A percentile compares a stretch with the other conserved stretches of the same genome.
Evolutionary conservation across 148 eudicot genomes (phyloP).

Genomic region (Cornus suecica): DNA sequence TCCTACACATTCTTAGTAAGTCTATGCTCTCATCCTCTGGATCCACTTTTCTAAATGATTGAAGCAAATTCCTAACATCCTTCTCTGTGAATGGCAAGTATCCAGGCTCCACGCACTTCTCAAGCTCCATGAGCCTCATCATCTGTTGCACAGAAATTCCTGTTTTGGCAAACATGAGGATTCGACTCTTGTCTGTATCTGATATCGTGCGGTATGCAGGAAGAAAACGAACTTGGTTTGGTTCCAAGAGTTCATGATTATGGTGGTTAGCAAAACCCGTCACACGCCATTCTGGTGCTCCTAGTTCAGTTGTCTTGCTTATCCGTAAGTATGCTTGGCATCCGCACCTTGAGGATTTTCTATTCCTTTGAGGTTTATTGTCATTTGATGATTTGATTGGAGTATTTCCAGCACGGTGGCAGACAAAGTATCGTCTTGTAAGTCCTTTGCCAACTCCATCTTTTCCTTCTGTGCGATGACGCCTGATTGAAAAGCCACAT

Average conservation of each 20-base stretch:
- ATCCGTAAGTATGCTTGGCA: constrained; percentile 94
- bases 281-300: constrained; percentile 83
- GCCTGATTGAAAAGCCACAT: constrained; percentile 92
- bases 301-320: constrained; percentile 68
- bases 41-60: constrained; percentile 82
- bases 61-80: constrained; percentile 89
- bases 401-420: constrained; percentile 96
- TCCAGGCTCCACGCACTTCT: constrained; percentile 91
- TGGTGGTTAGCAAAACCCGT: constrained; percentile 91
- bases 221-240: constrained; percentile 91
- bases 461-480: constrained; percentile 95
- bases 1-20: constrained; percentile 83
- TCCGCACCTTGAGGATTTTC: constrained; percentile 95
- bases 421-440: constrained; percentile 88
- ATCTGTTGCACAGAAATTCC: constrained; percentile 96
- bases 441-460: constrained; percentile 97
- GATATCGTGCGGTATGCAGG: constrained; percentile 92
- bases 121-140: constrained; percentile 93
- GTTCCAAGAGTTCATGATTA: constrained; percentile 86
- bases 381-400: constrained; percentile 65
- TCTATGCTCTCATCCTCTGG: constrained; percentile 80
- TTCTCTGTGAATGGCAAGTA: constrained; percentile 88
- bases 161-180: constrained; percentile 87
- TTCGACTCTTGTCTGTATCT: constrained; percentile 74
- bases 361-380: constrained; percentile 77